These are phyloP conservation scores for Penicillium brasilianum DNA, from an alignment of 2,329 filamentous ascomycete genomes.

Conservation along the genomic window DNA sequence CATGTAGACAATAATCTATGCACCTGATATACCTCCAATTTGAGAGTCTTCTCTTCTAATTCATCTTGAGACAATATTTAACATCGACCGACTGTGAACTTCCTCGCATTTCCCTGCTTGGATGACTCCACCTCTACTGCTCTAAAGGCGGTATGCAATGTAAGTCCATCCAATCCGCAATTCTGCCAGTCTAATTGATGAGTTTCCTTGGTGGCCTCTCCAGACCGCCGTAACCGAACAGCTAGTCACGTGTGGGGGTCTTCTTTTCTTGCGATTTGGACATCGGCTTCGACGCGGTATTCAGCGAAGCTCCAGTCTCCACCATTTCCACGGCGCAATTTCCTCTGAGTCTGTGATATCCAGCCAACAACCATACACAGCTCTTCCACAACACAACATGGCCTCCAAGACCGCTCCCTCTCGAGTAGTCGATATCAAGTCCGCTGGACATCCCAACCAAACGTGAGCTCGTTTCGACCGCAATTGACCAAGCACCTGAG, in stretches of 20 bases:
- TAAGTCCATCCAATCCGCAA: neutral
- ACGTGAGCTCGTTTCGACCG: conserved; percentile 60
- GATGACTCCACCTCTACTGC: neutral
- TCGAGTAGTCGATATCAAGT: conserved; percentile 46
- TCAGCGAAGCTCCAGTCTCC: conserved; percentile 9
- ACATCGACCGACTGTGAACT: neutral
- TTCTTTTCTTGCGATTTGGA: conserved; percentile 22
- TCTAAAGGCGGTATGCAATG: neutral
- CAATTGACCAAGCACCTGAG: conserved; percentile 11
- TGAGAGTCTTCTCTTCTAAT: neutral
- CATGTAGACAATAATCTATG: too few species aligned
- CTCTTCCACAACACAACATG: conserved; percentile 33
- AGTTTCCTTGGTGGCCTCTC: neutral
- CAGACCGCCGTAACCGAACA: conserved; percentile 1
- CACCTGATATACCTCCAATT: neutral
- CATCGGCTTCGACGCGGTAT: conserved; percentile 9
- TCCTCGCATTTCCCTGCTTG: neutral
- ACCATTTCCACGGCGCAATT: neutral
- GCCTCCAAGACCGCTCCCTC: conserved; percentile 48
- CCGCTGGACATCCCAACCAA: conserved; percentile 71
- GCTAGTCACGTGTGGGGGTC: conserved; percentile 13
- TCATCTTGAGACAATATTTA: neutral
- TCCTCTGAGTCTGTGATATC: neutral
- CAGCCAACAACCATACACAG: neutral
- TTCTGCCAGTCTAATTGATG: neutral